Evolutionary conservation across 2,329 filamentous ascomycete genomes (phyloP).

Genomic region (Penicillium sp.): DNA sequence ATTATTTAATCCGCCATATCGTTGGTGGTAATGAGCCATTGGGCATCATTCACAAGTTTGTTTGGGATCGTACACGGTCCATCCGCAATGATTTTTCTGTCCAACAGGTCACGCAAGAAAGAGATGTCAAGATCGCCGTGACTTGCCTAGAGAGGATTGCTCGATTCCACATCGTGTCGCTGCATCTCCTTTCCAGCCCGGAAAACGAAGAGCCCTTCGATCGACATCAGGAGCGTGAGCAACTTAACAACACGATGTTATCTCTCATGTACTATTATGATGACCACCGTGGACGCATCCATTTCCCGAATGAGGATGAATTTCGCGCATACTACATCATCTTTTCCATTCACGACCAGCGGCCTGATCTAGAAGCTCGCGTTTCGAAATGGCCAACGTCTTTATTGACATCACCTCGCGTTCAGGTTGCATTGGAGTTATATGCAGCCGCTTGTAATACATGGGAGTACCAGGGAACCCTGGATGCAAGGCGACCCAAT

Average conservation of each 20-base stretch:
- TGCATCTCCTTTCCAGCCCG: conserved; percentile 58
- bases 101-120: conserved; percentile 57
- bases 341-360: conserved; percentile 54
- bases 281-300: conserved; percentile 51
- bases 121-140: conserved; percentile 58
- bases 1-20: conserved; percentile 52
- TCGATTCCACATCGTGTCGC: conserved; percentile 62
- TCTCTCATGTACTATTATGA: conserved; percentile 63
- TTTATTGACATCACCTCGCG: conserved; percentile 52
- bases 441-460: conserved; percentile 57
- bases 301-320: conserved; percentile 61
- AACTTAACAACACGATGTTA: conserved; percentile 62
- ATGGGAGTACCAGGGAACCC: conserved; percentile 52
- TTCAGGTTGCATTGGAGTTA: conserved; percentile 58
- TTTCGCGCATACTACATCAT: conserved; percentile 64
- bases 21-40: conserved; percentile 52
- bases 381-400: conserved; percentile 56
- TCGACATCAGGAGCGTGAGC: conserved; percentile 62
- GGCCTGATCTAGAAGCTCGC: conserved; percentile 58
- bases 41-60: conserved; percentile 59
- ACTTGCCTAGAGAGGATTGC: conserved; percentile 64
- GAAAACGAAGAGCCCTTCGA: conserved; percentile 55
- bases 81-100: conserved; percentile 67
- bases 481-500: conserved; percentile 51
- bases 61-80: conserved; percentile 66